Percentiles rank a stretch among this genome's conserved stretches.
Conservation (phyloP, 2,329 filamentous ascomycete species). For the Nothopassalora personata region DNA sequence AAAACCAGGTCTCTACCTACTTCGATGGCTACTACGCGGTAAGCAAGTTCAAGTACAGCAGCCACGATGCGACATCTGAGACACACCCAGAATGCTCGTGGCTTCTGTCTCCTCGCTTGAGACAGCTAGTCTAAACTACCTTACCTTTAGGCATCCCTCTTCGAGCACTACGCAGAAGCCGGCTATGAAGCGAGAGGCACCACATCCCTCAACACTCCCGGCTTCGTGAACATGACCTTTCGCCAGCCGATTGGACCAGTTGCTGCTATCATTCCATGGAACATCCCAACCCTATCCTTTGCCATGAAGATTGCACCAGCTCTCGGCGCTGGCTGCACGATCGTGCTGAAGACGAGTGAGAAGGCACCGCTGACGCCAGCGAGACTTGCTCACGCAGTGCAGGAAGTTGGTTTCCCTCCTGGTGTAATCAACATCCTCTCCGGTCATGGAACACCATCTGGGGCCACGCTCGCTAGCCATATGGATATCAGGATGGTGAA, state of each 20-base stretch:
- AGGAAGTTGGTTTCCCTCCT: conserved; percentile 66
- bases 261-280: conserved; percentile 71
- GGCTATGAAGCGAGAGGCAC: conserved; percentile 40
- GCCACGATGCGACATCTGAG: background rate
- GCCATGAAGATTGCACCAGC: conserved; percentile 70
- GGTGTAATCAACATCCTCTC: conserved; percentile 69
- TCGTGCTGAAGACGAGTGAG: conserved; percentile 50
- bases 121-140: background rate
- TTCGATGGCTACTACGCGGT: conserved; percentile 34
- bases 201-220: conserved; percentile 46
- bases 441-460: conserved; percentile 55
- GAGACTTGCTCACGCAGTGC: conserved; percentile 19
- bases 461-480: conserved; percentile 62
- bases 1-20: conserved; percentile 26
- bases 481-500: conserved; percentile 63
- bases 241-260: conserved; percentile 29
- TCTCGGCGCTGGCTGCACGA: conserved; percentile 36
- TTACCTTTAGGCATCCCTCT: conserved; percentile 27
- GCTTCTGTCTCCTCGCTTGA: background rate
- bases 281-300: conserved; percentile 70
- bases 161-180: conserved; percentile 42
- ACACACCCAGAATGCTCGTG: background rate
- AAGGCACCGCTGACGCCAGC: conserved; percentile 48
- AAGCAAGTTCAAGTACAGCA: background rate
- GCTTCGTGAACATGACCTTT: conserved; percentile 39